Percentiles rank a stretch among this genome's conserved stretches.
Conservation (phyloP, 2,329 filamentous ascomycete species). For the Trichoderma sp. region DNA sequence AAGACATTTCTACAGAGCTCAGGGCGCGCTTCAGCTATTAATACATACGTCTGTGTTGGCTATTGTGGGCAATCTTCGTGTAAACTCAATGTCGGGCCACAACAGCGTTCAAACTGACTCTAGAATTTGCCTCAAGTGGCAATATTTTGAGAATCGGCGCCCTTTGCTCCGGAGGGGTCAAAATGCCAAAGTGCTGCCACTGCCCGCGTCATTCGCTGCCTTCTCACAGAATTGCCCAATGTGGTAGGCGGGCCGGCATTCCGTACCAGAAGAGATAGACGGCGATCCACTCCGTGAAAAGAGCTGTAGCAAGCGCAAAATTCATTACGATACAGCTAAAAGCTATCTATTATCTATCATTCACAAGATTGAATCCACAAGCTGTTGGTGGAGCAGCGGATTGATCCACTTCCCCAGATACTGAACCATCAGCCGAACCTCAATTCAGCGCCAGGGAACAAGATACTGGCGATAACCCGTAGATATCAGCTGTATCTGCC, state of each 20-base stretch:
- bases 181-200: neutral
- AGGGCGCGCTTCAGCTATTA: constrained; percentile 18
- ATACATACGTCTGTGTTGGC: neutral
- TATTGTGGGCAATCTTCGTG: neutral
- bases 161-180: neutral
- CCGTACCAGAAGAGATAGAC: neutral
- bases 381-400: neutral
- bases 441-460: neutral
- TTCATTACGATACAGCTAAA: constrained; percentile 5
- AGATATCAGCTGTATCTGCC: neutral
- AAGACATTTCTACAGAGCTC: neutral
- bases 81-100: constrained; percentile 2
- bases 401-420: constrained; percentile 22
- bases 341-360: neutral
- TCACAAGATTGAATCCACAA: neutral
- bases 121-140: neutral
- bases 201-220: neutral
- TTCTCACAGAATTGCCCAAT: constrained; percentile 22
- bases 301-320: neutral
- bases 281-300: constrained; percentile 1
- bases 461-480: neutral
- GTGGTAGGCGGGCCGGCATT: neutral
- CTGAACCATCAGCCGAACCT: neutral
- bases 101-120: neutral
- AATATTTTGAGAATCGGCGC: constrained; percentile 15